phyloP scores from a whole-genome alignment of 2,329 filamentous ascomycete species.

The Fusarium sp. region DNA sequence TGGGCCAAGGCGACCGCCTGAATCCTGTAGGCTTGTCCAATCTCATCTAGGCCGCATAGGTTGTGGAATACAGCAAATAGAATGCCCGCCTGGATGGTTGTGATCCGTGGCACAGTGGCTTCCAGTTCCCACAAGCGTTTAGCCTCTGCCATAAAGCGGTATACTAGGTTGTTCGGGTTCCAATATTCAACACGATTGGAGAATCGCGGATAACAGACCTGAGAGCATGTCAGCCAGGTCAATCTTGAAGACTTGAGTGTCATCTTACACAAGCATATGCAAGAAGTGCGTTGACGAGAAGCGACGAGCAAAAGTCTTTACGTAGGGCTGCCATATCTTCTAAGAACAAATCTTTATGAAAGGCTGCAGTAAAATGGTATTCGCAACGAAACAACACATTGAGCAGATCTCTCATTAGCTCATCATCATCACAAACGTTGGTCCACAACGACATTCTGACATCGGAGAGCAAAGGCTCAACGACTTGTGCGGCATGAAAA shows the following conservation, averaged over 20 bases:
- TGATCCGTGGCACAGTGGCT: constrained; percentile 47
- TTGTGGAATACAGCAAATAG: constrained; percentile 53
- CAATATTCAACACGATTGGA: constrained; percentile 54
- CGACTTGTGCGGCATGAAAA: constrained; percentile 54
- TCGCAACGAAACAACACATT: constrained; percentile 52
- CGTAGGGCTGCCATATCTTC: constrained; percentile 55
- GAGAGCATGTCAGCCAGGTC: not conserved
- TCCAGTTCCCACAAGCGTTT: constrained; percentile 58
- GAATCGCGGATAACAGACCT: constrained; percentile 52
- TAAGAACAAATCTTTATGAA: constrained; percentile 59
- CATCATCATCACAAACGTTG: constrained; percentile 53
- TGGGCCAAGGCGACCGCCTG: constrained; percentile 53
- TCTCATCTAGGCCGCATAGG: constrained; percentile 55
- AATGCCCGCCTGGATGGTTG: constrained; percentile 56
- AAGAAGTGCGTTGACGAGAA: constrained; percentile 58
- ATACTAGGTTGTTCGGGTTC: constrained; percentile 54
- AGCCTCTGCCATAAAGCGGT: constrained; percentile 57
- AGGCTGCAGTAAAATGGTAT: constrained; percentile 54
- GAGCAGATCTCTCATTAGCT: constrained; percentile 54
- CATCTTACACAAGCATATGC: constrained; percentile 55
- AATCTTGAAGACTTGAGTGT: accelerated
- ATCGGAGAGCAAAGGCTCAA: constrained; percentile 53
- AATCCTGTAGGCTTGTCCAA: constrained; percentile 54
- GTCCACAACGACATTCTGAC: constrained; percentile 57
- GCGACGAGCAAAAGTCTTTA: constrained; percentile 56